A percentile compares a stretch with the other conserved stretches of the same genome.
These are phyloP conservation scores for Lasiosphaeria miniovina DNA, from an alignment of 495 filamentous ascomycete species.

Conservation along the genomic window DNA sequence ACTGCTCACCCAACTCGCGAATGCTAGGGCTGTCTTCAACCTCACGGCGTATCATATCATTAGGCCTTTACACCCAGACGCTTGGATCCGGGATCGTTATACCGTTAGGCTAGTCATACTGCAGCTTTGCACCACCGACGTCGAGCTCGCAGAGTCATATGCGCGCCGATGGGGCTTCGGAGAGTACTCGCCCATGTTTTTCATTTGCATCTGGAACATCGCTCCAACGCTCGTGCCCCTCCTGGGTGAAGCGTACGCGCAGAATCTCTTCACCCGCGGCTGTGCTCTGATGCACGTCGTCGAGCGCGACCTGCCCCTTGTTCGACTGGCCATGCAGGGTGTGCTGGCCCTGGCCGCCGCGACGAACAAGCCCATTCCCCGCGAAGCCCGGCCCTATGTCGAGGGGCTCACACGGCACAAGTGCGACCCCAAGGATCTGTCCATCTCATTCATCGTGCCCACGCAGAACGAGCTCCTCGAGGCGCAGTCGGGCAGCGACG, in stretches of 20 bases:
- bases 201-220: constrained; percentile 1
- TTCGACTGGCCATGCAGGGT: constrained; percentile 10
- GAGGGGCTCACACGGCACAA: too few relatives aligned
- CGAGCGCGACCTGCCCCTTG: constrained; percentile 1
- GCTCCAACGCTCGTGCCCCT: constrained; percentile 20
- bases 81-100: background rate
- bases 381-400: too few relatives aligned
- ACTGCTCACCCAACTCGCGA: background rate
- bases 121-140: constrained; percentile 11
- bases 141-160: constrained; percentile 11
- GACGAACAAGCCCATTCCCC: too few relatives aligned
- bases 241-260: background rate
- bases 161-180: constrained; percentile 3
- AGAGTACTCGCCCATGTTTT: constrained; percentile 17
- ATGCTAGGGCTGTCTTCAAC: background rate
- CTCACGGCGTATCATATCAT: constrained; percentile 9
- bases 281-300: background rate
- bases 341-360: constrained; percentile 2
- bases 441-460: too few relatives aligned
- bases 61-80: constrained; percentile 3
- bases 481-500: too few relatives aligned
- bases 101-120: constrained; percentile 3
- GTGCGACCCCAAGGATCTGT: too few relatives aligned
- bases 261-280: constrained; percentile 20
- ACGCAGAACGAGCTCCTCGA: too few relatives aligned